Evolutionary conservation across 129 eudicot genomes (phyloP), one percentile per base, ranked within the genome.

Genomic region (Lactuca sativa): DNA sequence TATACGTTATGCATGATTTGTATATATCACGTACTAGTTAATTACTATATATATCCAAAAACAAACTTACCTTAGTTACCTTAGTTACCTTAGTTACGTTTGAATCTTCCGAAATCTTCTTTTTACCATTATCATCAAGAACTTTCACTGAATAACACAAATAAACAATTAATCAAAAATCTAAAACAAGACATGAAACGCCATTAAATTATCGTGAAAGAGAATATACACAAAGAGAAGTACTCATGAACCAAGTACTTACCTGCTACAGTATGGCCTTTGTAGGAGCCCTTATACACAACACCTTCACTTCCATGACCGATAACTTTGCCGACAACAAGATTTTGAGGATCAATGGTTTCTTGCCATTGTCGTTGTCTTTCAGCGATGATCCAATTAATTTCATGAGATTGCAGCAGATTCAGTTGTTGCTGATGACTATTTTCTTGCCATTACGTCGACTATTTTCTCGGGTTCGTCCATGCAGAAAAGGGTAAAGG

Each of bases 11-110:
- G 30, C 30, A 25, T 25, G 30, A 25, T 25, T 25, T 25, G 30
- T 25, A 25, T 25, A 25, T 25, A 25, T 25, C 30, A 2, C 30
- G 30, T 25, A 25, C 30, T 25, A 25, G 30, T 25, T 25, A 25
- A 25, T 1, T 25, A 25, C 30, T 25, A 25, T 25, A 25, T 25
- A 25, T 25, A 25, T 25, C 30, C 30, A 25, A 25, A 25, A 25
- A 25, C 30, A 25, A 25, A 25, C 30, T 25, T 25, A 25, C 30
- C 30, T 25, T 88, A 31, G 96, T 85, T 37, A 88, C 96, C n/a
- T n/a, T n/a, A n/a, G n/a, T 25, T 25, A 25, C 30, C 30, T 25
- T 88, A 31, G 96, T 85, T 37, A 88, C 96, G 76, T 88, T 88
- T 11, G 44, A 40, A 40, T 7, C 44, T 40, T 40, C 44, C 9